phyloP scores from a whole-genome alignment of 179 eudicot genomes.

The Dionaea muscipula region DNA sequence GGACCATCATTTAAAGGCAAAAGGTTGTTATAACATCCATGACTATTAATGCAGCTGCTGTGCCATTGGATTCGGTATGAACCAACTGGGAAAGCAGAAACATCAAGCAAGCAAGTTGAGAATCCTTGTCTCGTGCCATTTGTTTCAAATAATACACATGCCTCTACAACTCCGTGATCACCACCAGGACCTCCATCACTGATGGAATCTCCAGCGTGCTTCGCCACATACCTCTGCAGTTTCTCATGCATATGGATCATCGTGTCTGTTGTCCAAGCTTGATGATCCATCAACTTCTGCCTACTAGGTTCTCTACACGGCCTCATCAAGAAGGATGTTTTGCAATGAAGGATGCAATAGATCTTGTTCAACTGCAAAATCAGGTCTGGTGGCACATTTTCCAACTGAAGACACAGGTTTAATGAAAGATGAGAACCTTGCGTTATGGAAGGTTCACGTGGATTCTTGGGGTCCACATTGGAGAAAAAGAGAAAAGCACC shows the following conservation, averaged over 20 bases:
- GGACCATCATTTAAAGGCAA: constrained; percentile 45
- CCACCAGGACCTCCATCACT: constrained; percentile 7
- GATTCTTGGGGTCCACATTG: constrained; percentile 22
- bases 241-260: constrained; percentile 39
- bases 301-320: constrained; percentile 12
- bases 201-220: constrained; percentile 16
- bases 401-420: constrained; percentile 56
- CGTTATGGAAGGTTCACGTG: constrained; percentile 23
- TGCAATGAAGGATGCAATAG: constrained; percentile 54
- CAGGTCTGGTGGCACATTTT: constrained; percentile 30
- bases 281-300: constrained; percentile 18
- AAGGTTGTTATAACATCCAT: constrained; percentile 57
- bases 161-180: constrained; percentile 21
- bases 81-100: constrained; percentile 55
- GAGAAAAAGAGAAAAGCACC: constrained; percentile 41
- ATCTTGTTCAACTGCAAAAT: constrained; percentile 27
- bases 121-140: constrained; percentile 59
- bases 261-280: constrained; percentile 34
- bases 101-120: constrained; percentile 71
- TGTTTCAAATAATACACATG: constrained; percentile 34
- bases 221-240: constrained; percentile 29
- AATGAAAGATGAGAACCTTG: constrained; percentile 47
- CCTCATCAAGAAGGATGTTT: constrained; percentile 17
- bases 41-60: constrained; percentile 39
- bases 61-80: constrained; percentile 55